phyloP scores from a whole-genome alignment of 2,329 filamentous ascomycete species.

The Thermothelomyces thermophilus region DNA sequence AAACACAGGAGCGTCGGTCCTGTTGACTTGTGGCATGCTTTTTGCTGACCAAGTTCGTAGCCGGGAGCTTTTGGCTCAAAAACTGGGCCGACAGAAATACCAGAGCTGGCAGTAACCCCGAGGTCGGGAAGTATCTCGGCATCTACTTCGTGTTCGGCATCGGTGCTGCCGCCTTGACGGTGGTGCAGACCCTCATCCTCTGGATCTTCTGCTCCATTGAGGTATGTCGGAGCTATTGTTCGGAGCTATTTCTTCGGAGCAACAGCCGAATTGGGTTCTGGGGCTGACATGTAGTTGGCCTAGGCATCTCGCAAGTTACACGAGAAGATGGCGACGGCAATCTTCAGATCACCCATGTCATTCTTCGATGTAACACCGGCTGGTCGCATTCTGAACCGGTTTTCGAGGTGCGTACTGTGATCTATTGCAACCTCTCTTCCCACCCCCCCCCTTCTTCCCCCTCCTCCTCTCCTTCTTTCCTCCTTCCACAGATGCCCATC shows the following conservation, averaged over 20 bases:
- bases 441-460: not conserved
- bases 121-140: conserved; percentile 85
- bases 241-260: too few relatives aligned
- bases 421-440: not conserved
- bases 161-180: conserved; percentile 75
- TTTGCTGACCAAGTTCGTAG: conserved; percentile 32
- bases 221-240: conserved; percentile 46
- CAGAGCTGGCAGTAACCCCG: conserved; percentile 56
- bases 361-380: conserved; percentile 98
- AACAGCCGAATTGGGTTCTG: conserved; percentile 7
- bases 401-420: conserved; percentile 77
- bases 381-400: conserved; percentile 92
- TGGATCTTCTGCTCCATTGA: conserved; percentile 99
- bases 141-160: conserved; percentile 95
- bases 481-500: too few relatives aligned
- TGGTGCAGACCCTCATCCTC: conserved; percentile 85
- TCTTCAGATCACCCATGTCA: conserved; percentile 96
- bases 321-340: conserved; percentile 93
- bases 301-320: conserved; percentile 91
- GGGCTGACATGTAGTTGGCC: conserved; percentile 17
- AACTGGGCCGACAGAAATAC: conserved; percentile 81
- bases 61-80: conserved; percentile 88
- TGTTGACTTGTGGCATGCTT: not conserved
- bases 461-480: not conserved
- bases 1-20: too few relatives aligned